phyloP scores from a whole-genome alignment of 1,284 basidiomycete species.

The Laetiporus sulphureus region DNA sequence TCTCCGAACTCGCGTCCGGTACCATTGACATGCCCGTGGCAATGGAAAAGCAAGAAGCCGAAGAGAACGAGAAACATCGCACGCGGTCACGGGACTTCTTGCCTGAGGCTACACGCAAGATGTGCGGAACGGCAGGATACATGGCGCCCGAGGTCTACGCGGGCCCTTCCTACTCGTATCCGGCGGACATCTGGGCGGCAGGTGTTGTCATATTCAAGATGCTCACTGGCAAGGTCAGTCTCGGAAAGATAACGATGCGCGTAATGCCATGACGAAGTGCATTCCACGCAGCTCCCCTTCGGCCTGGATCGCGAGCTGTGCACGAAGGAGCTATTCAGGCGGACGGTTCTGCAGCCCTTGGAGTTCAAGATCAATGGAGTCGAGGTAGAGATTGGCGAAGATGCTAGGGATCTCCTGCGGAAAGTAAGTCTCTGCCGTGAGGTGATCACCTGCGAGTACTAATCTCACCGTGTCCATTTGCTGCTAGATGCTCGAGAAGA shows the following conservation, averaged over 20 bases:
- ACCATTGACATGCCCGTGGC: not conserved
- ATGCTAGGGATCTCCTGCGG: not conserved
- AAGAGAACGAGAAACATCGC: slow-evolving; percentile 1
- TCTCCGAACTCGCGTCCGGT: not conserved
- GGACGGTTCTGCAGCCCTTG: not conserved
- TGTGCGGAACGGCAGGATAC: slow-evolving; percentile 40
- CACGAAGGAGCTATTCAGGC: not conserved
- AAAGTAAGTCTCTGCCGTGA: not conserved
- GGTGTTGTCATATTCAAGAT: slow-evolving; percentile 59
- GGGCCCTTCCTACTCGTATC: slow-evolving; percentile 38
- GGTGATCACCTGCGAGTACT: not conserved
- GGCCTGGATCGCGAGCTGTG: not conserved
- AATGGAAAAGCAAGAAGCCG: not conserved
- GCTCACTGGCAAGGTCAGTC: slow-evolving; percentile 35
- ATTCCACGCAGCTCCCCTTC: not conserved
- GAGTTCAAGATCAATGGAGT: not conserved
- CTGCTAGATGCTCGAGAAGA: not conserved
- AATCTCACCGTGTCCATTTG: not conserved
- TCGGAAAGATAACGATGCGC: not conserved
- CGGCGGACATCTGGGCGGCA: slow-evolving; percentile 34
- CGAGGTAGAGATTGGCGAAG: not conserved
- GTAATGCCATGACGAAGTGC: not conserved
- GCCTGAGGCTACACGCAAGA: slow-evolving; percentile 8
- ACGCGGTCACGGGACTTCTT: not conserved
- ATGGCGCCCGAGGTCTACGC: slow-evolving; percentile 53